phyloP scores from a whole-genome alignment of 1,139 yeast species.

The Saccharomyces hybrid region DNA sequence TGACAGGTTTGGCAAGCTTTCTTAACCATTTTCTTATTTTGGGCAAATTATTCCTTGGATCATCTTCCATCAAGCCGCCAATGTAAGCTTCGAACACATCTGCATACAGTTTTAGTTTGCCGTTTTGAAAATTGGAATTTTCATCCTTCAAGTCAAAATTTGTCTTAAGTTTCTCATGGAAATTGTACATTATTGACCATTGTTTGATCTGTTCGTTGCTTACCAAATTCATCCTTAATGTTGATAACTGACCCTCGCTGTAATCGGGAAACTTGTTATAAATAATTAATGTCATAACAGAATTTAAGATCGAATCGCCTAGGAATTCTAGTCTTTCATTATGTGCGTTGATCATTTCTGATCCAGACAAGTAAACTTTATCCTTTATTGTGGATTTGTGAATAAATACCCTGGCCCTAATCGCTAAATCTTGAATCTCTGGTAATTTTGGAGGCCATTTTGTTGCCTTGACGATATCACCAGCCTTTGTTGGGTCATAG shows the following conservation, averaged over 20 bases:
- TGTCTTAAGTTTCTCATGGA: conserved; percentile 52
- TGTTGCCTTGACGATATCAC: conserved; percentile 5
- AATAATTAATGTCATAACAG: conserved; percentile 59
- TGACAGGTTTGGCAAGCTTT: conserved; percentile 45
- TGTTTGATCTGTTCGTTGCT: conserved; percentile 66
- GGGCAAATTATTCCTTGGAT: conserved; percentile 37
- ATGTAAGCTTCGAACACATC: conserved; percentile 79
- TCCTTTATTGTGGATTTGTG: conserved; percentile 69
- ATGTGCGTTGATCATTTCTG: conserved; percentile 55
- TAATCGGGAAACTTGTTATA: conserved; percentile 60
- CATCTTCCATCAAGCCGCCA: conserved; percentile 70
- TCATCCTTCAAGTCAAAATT: conserved; percentile 28
- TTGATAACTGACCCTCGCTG: conserved; percentile 76
- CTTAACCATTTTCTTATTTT: conserved; percentile 55
- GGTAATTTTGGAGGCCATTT: conserved; percentile 63
- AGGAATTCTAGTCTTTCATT: conserved; percentile 89
- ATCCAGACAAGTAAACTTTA: conserved; percentile 46
- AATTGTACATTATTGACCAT: conserved; percentile 64
- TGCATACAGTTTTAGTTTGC: conserved; percentile 30
- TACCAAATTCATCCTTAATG: conserved; percentile 61
- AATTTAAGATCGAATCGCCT: conserved; percentile 84
- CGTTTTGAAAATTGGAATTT: conserved; percentile 28
- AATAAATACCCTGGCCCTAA: conserved; percentile 66
- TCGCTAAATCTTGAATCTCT: conserved; percentile 47
- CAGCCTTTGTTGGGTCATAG: conserved; percentile 11